phyloP scores from a whole-genome alignment of 2,329 filamentous ascomycete genomes.

The Fusarium verrucosum region DNA sequence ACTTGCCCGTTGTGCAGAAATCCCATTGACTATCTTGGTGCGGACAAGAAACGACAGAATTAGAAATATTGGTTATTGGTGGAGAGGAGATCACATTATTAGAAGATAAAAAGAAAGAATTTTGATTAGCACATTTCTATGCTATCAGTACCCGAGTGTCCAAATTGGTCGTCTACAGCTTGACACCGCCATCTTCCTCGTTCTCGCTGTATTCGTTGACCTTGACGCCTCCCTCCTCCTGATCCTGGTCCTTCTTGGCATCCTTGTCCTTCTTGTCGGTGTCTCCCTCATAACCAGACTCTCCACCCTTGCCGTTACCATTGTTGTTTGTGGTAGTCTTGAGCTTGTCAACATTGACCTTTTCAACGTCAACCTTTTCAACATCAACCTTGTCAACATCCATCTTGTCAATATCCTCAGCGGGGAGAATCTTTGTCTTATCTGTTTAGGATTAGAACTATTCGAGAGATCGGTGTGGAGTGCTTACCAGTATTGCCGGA shows the following conservation, averaged over 20 bases:
- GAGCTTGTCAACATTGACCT: too few species aligned
- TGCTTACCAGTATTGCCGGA: not conserved
- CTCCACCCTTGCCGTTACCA: not conserved
- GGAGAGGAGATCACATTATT: not conserved
- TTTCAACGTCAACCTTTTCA: too few species aligned
- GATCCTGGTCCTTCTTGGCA: not conserved
- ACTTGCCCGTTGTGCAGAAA: conserved; percentile 94
- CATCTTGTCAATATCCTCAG: not conserved
- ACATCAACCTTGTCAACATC: too few species aligned
- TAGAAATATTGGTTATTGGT: not conserved
- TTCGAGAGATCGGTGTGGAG: rapidly evolving
- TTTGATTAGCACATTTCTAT: conserved; percentile 4
- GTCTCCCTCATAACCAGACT: not conserved
- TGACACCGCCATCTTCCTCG: conserved; percentile 3
- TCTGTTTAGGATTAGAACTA: not conserved
- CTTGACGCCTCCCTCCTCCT: too few species aligned
- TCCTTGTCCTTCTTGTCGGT: not conserved
- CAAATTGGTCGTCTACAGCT: not conserved
- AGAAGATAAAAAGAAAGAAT: conserved; percentile 8
- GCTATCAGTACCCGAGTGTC: not conserved
- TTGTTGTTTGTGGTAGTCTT: too few species aligned
- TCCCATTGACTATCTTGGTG: conserved; percentile 72
- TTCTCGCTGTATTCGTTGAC: not conserved
- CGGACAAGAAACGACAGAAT: conserved; percentile 52
- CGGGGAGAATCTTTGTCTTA: not conserved